Base-by-base conservation (phyloP, 805 yeast species). In the Wickerhamia fluorescens region DNA sequence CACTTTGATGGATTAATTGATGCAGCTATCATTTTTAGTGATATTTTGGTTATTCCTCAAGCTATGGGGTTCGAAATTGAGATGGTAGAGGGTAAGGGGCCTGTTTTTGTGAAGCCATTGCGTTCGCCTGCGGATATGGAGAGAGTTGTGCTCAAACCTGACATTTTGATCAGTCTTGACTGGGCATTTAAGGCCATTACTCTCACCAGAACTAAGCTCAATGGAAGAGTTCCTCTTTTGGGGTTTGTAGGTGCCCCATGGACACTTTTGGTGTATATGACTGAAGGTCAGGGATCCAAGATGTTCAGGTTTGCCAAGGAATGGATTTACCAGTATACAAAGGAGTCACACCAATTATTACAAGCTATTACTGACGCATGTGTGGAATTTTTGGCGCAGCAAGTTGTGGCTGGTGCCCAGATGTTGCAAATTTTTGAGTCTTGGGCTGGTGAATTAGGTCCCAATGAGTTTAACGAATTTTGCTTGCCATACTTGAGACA, bases 211-310 rank as follows among this genome's bases (percentile, higher is more conserved):
- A 67, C 67, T 39, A 85, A 83, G 48, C 70, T 92, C 36, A 60
- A 77, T 23, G 98, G 98, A 28, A 73, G 94, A 47, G 96, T 88
- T 8, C 98, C 98, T 16, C 64, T 92, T 37, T 68, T 92, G 29
- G 98, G 98, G 3, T 92, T 92, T 59, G 83, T 87, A 42, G 98
- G 98, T 31, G 96, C 95, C 6, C 98, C 98, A 33, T 92, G 96
- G 96, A 92, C 98, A 8, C 62, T 92, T 36, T 68, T 92, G 63
- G 95, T 88, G 20, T 92, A 92, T 61, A 92, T 92, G 96, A 77
- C 87, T 36, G 98, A 92, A 59, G 98, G 98, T 29, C 95, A 94
- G 42, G 95, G 96, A 11, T 78, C 96, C 5, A 83, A 83, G 51
- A 68, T 89, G 68, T 92, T 84, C 64, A 71, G 95, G 51, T 87